Evolutionary conservation across 1,284 basidiomycete genomes (phyloP).

Genomic region (Ustilago curta): DNA sequence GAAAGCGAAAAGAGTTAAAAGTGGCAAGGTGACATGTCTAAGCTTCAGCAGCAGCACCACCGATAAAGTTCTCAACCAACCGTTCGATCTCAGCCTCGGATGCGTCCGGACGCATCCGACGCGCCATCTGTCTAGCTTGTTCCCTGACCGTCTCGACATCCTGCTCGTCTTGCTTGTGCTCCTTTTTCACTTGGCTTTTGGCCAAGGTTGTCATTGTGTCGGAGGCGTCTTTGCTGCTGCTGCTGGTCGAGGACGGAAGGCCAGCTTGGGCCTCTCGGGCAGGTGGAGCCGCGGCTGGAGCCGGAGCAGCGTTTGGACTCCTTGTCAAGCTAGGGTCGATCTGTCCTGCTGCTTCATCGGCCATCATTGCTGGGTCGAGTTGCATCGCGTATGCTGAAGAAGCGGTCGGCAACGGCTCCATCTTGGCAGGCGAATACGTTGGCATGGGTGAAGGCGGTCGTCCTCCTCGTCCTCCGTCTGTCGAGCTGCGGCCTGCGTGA

Average conservation of each 20-base stretch:
- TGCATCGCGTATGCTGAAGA: constrained; percentile 12
- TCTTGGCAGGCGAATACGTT: constrained; percentile 23
- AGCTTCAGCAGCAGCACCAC: constrained; percentile 8
- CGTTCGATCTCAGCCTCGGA: constrained; percentile 53
- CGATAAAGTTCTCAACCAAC: constrained; percentile 46
- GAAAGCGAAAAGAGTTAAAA: too few species aligned
- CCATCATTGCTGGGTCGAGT: constrained; percentile 47
- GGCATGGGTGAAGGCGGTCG: constrained; percentile 22
- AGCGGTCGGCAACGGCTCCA: not conserved
- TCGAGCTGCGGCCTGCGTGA: constrained; percentile 4
- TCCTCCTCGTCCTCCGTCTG: constrained; percentile 4
- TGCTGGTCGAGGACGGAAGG: not conserved
- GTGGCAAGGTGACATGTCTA: too few species aligned
- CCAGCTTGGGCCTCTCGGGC: constrained; percentile 3
- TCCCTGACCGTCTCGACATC: constrained; percentile 32
- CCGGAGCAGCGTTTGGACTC: constrained; percentile 7
- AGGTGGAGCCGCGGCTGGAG: not conserved
- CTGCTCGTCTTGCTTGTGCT: constrained; percentile 16
- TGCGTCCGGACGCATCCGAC: constrained; percentile 51
- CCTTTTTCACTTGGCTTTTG: constrained; percentile 20
- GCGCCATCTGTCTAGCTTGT: constrained; percentile 45
- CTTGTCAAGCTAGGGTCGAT: constrained; percentile 17
- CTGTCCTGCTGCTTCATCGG: constrained; percentile 30
- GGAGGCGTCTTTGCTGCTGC: not conserved
- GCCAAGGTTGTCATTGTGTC: not conserved